These are phyloP conservation scores for Artemisia tridentata DNA, from an alignment of 129 eudicot genomes.

Conservation along the genomic window DNA sequence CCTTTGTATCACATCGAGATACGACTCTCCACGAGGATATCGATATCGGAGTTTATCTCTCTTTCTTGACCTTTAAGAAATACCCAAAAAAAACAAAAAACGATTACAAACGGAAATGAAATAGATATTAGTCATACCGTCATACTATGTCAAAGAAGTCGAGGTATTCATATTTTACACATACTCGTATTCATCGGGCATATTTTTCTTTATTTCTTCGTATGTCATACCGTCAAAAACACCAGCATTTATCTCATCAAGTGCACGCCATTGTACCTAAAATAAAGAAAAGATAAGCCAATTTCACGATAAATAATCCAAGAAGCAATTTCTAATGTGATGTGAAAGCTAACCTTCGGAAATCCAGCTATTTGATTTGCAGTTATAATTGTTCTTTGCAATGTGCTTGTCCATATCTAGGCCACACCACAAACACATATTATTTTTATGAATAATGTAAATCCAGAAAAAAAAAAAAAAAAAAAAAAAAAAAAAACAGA, in stretches of 20 bases:
- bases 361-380: constrained; percentile 85
- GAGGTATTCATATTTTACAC: constrained; percentile 20
- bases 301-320: not conserved
- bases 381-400: constrained; percentile 85
- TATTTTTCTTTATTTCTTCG: constrained; percentile 93
- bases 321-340: not conserved
- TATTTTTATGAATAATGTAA: constrained; percentile 9
- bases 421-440: constrained; percentile 35
- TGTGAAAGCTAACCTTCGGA: constrained; percentile 66
- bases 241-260: constrained; percentile 98
- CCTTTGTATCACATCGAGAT: constrained; percentile 98
- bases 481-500: not conserved
- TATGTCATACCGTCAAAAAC: constrained; percentile 98
- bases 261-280: constrained; percentile 99
- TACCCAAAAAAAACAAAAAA: too few species aligned
- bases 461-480: not conserved
- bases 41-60: constrained; percentile 93
- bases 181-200: constrained; percentile 97
- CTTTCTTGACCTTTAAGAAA: constrained; percentile 70
- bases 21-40: constrained; percentile 98
- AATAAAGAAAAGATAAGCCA: constrained; percentile 13
- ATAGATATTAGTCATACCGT: too few species aligned
- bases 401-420: constrained; percentile 99
- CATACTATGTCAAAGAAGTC: not conserved
- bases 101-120: too few species aligned